phyloP scores from a whole-genome alignment of 805 yeast species.

The Cyberlindnera mrakii region DNA sequence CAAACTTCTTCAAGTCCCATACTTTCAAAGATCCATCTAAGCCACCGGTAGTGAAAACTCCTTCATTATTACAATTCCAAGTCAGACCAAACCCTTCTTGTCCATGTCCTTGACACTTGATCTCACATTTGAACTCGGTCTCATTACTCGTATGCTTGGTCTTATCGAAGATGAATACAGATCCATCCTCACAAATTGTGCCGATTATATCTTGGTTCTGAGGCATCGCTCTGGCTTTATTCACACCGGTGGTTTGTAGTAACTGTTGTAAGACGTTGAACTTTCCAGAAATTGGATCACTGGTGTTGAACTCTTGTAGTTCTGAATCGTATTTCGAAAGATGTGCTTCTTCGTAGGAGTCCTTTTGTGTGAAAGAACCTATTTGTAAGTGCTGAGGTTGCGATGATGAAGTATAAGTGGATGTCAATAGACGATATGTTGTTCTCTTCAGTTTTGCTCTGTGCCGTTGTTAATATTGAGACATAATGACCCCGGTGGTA shows the following conservation, averaged over 20 bases:
- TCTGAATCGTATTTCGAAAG: conserved; percentile 32
- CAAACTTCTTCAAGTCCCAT: conserved; percentile 56
- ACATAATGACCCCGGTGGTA: not conserved
- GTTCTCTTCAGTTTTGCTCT: conserved; percentile 14
- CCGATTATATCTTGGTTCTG: conserved; percentile 83
- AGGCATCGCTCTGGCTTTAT: conserved; percentile 69
- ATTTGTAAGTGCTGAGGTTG: conserved; percentile 43
- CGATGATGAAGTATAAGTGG: conserved; percentile 60
- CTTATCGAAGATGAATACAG: conserved; percentile 64
- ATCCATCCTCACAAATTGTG: conserved; percentile 61
- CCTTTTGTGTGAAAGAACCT: conserved; percentile 26
- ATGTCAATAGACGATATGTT: conserved; percentile 45
- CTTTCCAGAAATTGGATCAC: conserved; percentile 27
- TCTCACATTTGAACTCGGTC: conserved; percentile 41
- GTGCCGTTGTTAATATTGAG: conserved; percentile 9
- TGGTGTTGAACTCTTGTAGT: conserved; percentile 27
- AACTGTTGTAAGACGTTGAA: conserved; percentile 49
- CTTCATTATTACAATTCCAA: conserved; percentile 68
- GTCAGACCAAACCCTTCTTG: conserved; percentile 64
- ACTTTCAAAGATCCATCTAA: conserved; percentile 57
- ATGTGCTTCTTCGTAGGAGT: conserved; percentile 13
- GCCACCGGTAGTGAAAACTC: conserved; percentile 52
- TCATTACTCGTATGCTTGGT: conserved; percentile 67
- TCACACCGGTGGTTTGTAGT: conserved; percentile 67
- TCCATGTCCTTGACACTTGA: conserved; percentile 36